Percentiles rank a stretch among this genome's conserved stretches.
Evolutionary conservation across 768 basidiomycete species (phyloP).

Genomic region (Rhizopogon vinicolor): DNA sequence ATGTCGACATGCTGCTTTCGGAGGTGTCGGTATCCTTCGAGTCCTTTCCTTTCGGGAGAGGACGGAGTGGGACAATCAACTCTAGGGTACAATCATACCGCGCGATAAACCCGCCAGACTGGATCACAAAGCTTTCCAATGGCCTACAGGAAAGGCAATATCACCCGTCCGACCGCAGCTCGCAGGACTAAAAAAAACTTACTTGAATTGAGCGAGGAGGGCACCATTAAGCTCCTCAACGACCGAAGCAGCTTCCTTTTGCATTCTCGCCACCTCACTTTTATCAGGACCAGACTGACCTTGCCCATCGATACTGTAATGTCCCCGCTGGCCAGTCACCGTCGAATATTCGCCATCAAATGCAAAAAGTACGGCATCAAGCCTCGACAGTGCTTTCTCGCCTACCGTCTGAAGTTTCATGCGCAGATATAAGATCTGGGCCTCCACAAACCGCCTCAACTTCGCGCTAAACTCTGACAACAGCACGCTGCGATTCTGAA

Average conservation of each 20-base stretch:
- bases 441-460: constrained; percentile 18
- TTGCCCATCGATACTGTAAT: background rate
- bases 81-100: constrained; percentile 21
- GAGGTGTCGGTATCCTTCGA: background rate
- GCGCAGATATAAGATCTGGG: constrained; percentile 17
- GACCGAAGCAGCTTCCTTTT: constrained; percentile 12
- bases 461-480: constrained; percentile 11
- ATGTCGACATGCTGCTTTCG: background rate
- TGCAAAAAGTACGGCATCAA: constrained; percentile 10
- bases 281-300: background rate
- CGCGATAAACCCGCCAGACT: constrained; percentile 17
- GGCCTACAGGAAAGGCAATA: constrained; percentile 5
- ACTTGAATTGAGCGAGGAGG: constrained; percentile 16
- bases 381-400: background rate
- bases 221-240: constrained; percentile 10
- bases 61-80: constrained; percentile 13
- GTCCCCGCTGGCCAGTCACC: constrained; percentile 9
- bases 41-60: background rate
- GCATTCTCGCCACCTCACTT: constrained; percentile 9
- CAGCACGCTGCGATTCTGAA: constrained; percentile 15
- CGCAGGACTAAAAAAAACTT: background rate
- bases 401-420: constrained; percentile 9
- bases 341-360: constrained; percentile 24
- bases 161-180: background rate
- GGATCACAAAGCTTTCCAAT: constrained; percentile 14